Conservation (phyloP, 2,329 filamentous ascomycete species). For the Trichoderma pleuroti region DNA sequence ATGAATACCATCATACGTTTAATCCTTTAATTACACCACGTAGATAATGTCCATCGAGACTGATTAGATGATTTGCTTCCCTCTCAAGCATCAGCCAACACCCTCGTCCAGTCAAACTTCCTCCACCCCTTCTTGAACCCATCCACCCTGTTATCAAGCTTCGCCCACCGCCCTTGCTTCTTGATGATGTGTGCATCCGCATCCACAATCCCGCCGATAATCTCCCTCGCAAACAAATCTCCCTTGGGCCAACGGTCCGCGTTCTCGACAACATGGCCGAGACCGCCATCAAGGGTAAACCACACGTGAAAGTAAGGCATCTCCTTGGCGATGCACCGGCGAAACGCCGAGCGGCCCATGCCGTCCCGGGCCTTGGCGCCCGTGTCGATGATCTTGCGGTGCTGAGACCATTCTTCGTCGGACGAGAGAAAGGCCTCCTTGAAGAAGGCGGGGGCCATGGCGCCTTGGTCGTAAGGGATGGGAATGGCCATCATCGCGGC, state of each 20-base stretch:
- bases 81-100: conserved; percentile 42
- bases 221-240: conserved; percentile 87
- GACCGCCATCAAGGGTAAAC: conserved; percentile 85
- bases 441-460: conserved; percentile 91
- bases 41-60: not conserved
- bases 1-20: not conserved
- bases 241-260: conserved; percentile 79
- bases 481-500: conserved; percentile 84
- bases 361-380: conserved; percentile 58
- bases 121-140: conserved; percentile 81
- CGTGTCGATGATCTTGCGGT: conserved; percentile 92
- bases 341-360: conserved; percentile 76
- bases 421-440: conserved; percentile 83
- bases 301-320: conserved; percentile 99
- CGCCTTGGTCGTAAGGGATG: conserved; percentile 85
- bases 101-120: conserved; percentile 83
- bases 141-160: conserved; percentile 66
- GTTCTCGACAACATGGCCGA: conserved; percentile 92
- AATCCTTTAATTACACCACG: not conserved
- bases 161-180: conserved; percentile 81
- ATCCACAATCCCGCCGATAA: conserved; percentile 90
- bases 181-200: conserved; percentile 78
- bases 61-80: not conserved
- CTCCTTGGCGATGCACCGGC: conserved; percentile 80
- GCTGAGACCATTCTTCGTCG: conserved; percentile 94